These are phyloP conservation scores for Plasmodium chabaudi DNA, from an alignment of 169 alveolate species.

Conservation along the genomic window DNA sequence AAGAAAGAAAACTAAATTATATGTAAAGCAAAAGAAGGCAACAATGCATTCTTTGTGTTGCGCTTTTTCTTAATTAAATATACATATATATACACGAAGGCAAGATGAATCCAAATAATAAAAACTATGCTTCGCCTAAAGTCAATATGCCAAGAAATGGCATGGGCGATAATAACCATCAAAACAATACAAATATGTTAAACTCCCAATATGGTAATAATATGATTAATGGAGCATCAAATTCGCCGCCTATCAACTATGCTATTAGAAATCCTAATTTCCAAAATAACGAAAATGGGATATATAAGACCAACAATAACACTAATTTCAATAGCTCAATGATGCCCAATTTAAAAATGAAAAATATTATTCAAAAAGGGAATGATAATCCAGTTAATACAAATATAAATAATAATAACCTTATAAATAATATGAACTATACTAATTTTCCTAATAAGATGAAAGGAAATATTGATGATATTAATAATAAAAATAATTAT, in stretches of 20 bases:
- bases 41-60: too few species aligned
- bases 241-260: conserved; percentile 19
- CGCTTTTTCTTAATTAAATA: too few species aligned
- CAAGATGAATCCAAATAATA: conserved; percentile 3
- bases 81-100: neutral
- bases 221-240: conserved; percentile 9
- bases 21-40: too few species aligned
- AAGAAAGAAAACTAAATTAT: too few species aligned
- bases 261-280: neutral
- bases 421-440: neutral
- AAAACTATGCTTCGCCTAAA: neutral
- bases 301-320: neutral
- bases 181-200: conserved; percentile 10
- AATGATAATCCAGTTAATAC: neutral
- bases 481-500: neutral
- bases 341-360: conserved; percentile 6
- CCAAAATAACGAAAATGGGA: neutral
- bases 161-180: conserved; percentile 1
- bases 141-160: conserved; percentile 10
- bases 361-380: neutral
- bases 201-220: neutral
- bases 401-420: conserved; percentile 1
- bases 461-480: conserved; percentile 19
- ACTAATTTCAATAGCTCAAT: conserved; percentile 3
- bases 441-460: neutral